A percentile compares a stretch with the other conserved stretches of the same genome.
Conservation (phyloP, 768 basidiomycete genomes). For the Udeniomyces megalosporus region DNA sequence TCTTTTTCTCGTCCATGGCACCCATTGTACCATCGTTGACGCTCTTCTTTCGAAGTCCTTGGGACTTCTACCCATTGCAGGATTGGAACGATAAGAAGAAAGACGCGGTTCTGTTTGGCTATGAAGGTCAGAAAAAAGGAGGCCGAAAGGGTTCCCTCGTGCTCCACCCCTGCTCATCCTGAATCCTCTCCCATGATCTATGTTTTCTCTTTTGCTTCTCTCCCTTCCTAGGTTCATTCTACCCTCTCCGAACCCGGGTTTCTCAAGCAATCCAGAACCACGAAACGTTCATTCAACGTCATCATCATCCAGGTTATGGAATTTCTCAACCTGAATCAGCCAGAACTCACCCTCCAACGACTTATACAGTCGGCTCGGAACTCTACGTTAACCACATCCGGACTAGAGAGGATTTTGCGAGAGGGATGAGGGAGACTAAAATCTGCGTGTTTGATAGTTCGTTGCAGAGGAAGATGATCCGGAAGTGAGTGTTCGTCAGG, state of each 20-base stretch:
- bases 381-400: conserved; percentile 3
- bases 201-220: too few relatives aligned
- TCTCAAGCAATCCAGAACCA: neutral
- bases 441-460: conserved; percentile 4
- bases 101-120: conserved; percentile 11
- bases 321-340: conserved; percentile 11
- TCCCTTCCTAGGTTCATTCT: conserved; percentile 13
- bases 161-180: neutral
- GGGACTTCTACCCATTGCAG: conserved; percentile 15
- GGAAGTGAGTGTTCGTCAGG: conserved; percentile 11
- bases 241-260: conserved; percentile 10
- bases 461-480: conserved; percentile 14
- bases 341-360: neutral
- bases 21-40: too few relatives aligned
- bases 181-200: too few relatives aligned
- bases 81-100: conserved; percentile 4
- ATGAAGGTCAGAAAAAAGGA: neutral
- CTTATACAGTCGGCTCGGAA: neutral
- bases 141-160: neutral
- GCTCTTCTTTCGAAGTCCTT: neutral
- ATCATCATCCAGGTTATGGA: conserved; percentile 11
- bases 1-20: neutral
- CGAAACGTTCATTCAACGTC: neutral
- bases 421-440: conserved; percentile 13
- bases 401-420: conserved; percentile 8